Evolutionary conservation across 345 rosid genomes (phyloP).

Genomic region (Ceriops decandra): DNA sequence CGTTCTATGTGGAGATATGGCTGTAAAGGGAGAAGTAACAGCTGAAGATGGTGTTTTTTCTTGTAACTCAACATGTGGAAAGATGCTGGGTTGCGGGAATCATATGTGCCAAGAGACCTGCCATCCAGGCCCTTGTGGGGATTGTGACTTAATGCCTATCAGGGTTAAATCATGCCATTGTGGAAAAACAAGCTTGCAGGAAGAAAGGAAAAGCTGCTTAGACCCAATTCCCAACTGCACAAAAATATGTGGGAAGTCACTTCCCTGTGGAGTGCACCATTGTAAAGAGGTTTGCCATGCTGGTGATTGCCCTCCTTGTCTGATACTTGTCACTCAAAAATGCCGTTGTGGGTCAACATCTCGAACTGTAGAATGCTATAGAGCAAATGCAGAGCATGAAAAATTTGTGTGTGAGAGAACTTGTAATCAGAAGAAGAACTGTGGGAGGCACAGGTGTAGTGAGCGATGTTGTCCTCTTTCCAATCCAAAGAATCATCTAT

Average conservation of each 20-base stretch:
- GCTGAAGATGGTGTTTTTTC: slow-evolving; percentile 73
- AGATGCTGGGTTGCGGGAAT: slow-evolving; percentile 60
- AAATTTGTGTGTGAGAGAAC: slow-evolving; percentile 68
- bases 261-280: slow-evolving; percentile 62
- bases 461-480: slow-evolving; percentile 92
- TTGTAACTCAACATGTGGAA: slow-evolving; percentile 60
- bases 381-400: slow-evolving; percentile 46
- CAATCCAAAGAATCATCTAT: slow-evolving; percentile 33
- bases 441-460: slow-evolving; percentile 91
- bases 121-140: slow-evolving; percentile 86
- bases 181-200: slow-evolving; percentile 68
- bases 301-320: slow-evolving; percentile 82
- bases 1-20: slow-evolving; percentile 76
- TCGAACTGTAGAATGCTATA: slow-evolving; percentile 67
- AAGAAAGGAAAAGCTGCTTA: slow-evolving; percentile 72
- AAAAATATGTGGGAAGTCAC: slow-evolving; percentile 57
- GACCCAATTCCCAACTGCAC: slow-evolving; percentile 81
- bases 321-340: slow-evolving; percentile 57
- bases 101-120: slow-evolving; percentile 64
- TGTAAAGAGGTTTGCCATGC: slow-evolving; percentile 78
- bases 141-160: slow-evolving; percentile 63
- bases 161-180: slow-evolving; percentile 70
- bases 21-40: slow-evolving; percentile 70
- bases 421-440: slow-evolving; percentile 80
- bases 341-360: slow-evolving; percentile 79